Evolutionary conservation across 2,329 filamentous ascomycete species (phyloP), one percentile per base, ranked within the genome.

Genomic region (Colletotrichum higginsianum): DNA sequence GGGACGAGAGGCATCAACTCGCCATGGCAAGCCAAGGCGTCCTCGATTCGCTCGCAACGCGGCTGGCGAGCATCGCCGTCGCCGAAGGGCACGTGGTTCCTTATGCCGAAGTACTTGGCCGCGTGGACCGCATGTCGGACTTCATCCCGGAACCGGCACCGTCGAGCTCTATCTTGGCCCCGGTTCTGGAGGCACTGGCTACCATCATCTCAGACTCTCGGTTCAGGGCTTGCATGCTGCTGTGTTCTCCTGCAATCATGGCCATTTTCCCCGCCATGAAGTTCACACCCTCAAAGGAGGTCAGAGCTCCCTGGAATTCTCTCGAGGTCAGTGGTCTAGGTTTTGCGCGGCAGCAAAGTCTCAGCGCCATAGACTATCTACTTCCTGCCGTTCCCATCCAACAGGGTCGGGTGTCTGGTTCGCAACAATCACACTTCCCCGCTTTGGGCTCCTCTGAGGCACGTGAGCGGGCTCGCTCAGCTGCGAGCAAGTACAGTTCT

Each of bases 181-280:
- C 90, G 12, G 88, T 98, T 21, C 83, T 98, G 8, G 92, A 94
- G 73, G 94, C 95, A 0, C 89, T 97, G 61, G 88, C 91, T 23
- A 88, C 91, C 56, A 92, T 98, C 58, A 89, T 98, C 61, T 89
- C 91, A 72, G 90, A 94, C 76, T 98, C 96, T 0, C 92, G 91
- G 75, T 93, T 92, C 80, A 90, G 94, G 66, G 91, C 94, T 12
- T 92, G 92, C 74, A 89, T 94, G 76, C 87, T 94, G 60, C 82
- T 92, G 53, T 91, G 89, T 71, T 92, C 92, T 1, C 92, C 92
- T 2, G 87, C 90, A 0, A 89, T 95, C 50, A 82, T 93, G 67
- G 89, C 91, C 23, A 88, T 93, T 13, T 93, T 94, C 72, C 92
- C 92, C 2, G 85, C 86, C 53, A 81, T 88, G 49, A 87, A 88